Evolutionary conservation across 345 rosid species (phyloP).

Genomic region (Salix viminalis): DNA sequence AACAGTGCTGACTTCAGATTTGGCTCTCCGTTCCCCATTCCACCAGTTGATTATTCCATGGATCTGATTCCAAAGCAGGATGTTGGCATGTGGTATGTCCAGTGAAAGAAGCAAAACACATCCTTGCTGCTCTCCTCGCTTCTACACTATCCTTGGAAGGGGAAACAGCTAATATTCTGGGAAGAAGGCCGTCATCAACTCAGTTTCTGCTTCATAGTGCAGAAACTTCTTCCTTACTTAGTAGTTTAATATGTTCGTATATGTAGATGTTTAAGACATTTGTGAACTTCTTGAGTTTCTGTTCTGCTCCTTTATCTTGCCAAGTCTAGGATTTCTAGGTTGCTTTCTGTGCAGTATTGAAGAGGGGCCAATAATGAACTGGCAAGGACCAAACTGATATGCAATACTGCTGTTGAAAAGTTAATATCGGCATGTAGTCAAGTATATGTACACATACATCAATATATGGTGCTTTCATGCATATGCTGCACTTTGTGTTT

Average conservation of each 20-base stretch:
- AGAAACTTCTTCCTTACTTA: constrained; percentile 1
- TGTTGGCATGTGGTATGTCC: constrained; percentile 28
- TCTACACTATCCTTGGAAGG: background rate
- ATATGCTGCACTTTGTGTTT: background rate
- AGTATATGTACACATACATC: background rate
- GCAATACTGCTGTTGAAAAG: constrained; percentile 8
- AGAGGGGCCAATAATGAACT: constrained; percentile 9
- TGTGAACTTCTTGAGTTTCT: background rate
- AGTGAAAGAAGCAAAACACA: background rate
- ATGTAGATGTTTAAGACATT: constrained; percentile 22
- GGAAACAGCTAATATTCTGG: background rate
- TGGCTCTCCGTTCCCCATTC: constrained; percentile 36
- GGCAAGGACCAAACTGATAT: constrained; percentile 2
- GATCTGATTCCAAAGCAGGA: constrained; percentile 34
- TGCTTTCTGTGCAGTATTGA: constrained; percentile 18
- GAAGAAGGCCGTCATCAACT: background rate
- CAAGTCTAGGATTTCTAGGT: constrained; percentile 6
- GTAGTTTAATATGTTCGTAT: constrained; percentile 3
- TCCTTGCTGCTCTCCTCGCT: background rate
- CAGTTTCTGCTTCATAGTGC: constrained; percentile 2
- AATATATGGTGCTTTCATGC: constrained; percentile 2
- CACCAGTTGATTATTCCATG: constrained; percentile 20
- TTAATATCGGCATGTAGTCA: constrained; percentile 7
- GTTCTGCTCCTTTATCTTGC: background rate
- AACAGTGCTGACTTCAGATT: constrained; percentile 17